Evolutionary conservation across 495 filamentous ascomycete genomes (phyloP).

Genomic region (Aspergillus incahuasiensis): DNA sequence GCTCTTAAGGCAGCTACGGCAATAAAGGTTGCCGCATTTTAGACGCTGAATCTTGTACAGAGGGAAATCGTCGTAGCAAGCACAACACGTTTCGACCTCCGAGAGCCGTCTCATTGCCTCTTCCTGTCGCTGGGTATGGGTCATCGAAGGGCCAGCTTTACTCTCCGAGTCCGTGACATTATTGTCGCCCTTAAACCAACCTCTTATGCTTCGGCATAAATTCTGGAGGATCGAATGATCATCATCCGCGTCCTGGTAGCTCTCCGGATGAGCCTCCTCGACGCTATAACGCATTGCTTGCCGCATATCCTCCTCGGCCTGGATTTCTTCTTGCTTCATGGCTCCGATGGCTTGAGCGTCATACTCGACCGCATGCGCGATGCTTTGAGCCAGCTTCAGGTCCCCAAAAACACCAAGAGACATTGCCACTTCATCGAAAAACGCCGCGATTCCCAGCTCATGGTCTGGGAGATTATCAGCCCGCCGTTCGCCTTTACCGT

Average conservation of each 20-base stretch:
- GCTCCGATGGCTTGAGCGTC: neutral
- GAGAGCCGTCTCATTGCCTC: neutral
- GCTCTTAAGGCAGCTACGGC: slow-evolving; percentile 17
- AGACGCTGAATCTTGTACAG: neutral
- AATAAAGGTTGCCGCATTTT: slow-evolving; percentile 3
- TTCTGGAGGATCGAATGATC: neutral
- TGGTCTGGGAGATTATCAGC: neutral
- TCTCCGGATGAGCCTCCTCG: neutral
- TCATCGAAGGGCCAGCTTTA: slow-evolving; percentile 1
- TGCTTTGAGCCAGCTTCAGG: neutral
- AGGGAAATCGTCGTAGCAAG: slow-evolving; percentile 1
- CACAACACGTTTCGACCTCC: neutral
- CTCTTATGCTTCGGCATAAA: neutral
- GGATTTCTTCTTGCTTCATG: neutral
- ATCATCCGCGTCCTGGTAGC: neutral
- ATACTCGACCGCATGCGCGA: neutral
- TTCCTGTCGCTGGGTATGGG: neutral
- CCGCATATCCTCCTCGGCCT: neutral
- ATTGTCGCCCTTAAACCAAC: neutral
- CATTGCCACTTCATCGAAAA: neutral
- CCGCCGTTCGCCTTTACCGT: neutral
- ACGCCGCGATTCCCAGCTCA: neutral
- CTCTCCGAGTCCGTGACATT: neutral
- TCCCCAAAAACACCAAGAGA: neutral
- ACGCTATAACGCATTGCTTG: neutral